Evolutionary conservation across 768 basidiomycete species (phyloP).

Genomic region (Postia placenta): DNA sequence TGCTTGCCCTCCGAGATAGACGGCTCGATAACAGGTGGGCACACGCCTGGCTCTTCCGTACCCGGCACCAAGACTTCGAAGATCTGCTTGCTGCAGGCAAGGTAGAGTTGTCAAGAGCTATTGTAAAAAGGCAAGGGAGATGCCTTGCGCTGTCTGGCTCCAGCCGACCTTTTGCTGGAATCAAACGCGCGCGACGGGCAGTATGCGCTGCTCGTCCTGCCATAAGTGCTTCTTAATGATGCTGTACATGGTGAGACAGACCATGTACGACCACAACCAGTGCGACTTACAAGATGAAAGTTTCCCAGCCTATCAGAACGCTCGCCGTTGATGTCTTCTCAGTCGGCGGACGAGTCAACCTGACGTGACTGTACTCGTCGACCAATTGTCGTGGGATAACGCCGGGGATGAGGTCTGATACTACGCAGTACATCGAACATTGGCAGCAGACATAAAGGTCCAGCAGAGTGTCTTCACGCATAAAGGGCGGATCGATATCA

Average conservation of each 20-base stretch:
- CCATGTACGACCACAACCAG: not conserved
- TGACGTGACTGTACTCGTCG: constrained; percentile 61
- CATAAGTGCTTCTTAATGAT: constrained; percentile 73
- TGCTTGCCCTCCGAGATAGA: constrained; percentile 38
- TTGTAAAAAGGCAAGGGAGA: constrained; percentile 48
- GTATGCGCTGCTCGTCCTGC: constrained; percentile 56
- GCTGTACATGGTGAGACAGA: constrained; percentile 29
- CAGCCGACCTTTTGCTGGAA: constrained; percentile 68
- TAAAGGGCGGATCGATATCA: constrained; percentile 56
- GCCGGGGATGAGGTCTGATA: constrained; percentile 65
- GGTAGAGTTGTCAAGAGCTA: not conserved
- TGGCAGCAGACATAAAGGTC: constrained; percentile 85
- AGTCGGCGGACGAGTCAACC: constrained; percentile 45
- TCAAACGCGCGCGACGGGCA: constrained; percentile 45
- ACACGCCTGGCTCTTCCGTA: not conserved
- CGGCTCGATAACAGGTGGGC: constrained; percentile 30
- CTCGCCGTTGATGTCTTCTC: constrained; percentile 52
- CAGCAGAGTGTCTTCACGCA: constrained; percentile 48
- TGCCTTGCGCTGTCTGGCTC: constrained; percentile 49
- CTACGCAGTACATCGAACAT: constrained; percentile 69
- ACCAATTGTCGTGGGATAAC: constrained; percentile 59
- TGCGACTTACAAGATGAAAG: constrained; percentile 51
- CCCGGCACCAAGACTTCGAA: not conserved
- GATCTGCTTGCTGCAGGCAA: not conserved
- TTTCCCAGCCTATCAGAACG: constrained; percentile 56